Evolutionary conservation across 345 rosid species (phyloP).

Genomic region (Litchi chinensis): DNA sequence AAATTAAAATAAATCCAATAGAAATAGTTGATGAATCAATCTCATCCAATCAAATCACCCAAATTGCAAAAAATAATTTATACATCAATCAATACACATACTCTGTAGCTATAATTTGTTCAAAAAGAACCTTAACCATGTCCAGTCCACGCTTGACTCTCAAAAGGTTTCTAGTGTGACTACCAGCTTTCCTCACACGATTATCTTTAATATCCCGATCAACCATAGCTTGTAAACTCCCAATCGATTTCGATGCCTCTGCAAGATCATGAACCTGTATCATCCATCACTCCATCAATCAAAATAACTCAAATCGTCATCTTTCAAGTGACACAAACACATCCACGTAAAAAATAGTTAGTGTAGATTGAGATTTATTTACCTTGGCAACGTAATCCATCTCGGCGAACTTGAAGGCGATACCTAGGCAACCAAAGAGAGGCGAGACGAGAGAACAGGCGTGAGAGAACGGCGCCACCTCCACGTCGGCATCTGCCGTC

Average conservation of each 20-base stretch:
- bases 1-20: not conserved
- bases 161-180: conserved; percentile 87
- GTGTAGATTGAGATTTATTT: not conserved
- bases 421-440: conserved; percentile 85
- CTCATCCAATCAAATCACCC: too few relatives aligned
- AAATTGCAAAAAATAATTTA: not conserved
- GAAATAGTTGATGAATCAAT: too few relatives aligned
- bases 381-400: conserved; percentile 98
- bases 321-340: not conserved
- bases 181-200: conserved; percentile 69
- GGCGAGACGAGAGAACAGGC: conserved; percentile 95
- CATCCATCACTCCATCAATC: conserved; percentile 1
- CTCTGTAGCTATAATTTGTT: conserved; percentile 70
- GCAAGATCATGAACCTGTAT: conserved; percentile 76
- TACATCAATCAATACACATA: conserved; percentile 32
- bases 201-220: conserved; percentile 59
- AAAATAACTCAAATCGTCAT: not conserved
- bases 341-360: not conserved
- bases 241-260: conserved; percentile 67
- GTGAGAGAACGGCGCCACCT: conserved; percentile 70
- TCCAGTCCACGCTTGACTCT: conserved; percentile 96
- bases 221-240: conserved; percentile 53
- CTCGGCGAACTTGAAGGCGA: conserved; percentile 97
- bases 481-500: conserved; percentile 48
- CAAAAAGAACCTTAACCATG: conserved; percentile 88